Base-by-base conservation (phyloP, 2,329 filamentous ascomycete species). In the Leptodontidium sp. region DNA sequence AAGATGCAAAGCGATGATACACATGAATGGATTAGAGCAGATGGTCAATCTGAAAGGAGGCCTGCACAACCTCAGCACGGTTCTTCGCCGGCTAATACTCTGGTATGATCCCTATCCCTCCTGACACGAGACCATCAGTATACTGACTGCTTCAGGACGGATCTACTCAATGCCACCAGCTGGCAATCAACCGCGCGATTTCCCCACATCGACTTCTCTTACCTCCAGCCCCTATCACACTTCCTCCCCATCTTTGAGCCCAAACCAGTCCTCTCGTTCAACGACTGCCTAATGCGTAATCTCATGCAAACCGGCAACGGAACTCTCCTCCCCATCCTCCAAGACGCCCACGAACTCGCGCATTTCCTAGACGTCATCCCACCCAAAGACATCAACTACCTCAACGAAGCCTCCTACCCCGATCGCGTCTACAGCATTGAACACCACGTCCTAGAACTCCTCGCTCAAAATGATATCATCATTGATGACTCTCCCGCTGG, bases 351-450 rank as follows among this genome's bases (percentile, higher is more conserved):
- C 61, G 61, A 50, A 12, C 47, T 63, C 15, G 14, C 61, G 4
- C 32, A 52, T 12, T 50, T 63, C 43, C 32, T 63, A 9, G 43
- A 50, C n/a, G 11, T 24, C 4, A 52, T n/a, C n/a, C 61, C 15
- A 21, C 47, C 26, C 38, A 15, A 63, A 38, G 47, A 50, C 35
- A 52, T 52, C 26, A 17, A 7, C 17, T 38, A 38, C 29, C 11
- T 63, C 4, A 35, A 50, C 17, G 61, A 50, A 40, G 47, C 47
- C 14, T 63, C 61, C 2, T 63, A 63, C 15, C 38, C 47, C 6
- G 61, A 63, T 6, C 45, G 61, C 11, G 61, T 63, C 26, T 63
- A 63, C 47, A 53, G 38, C 26, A 53, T 63, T 45, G 61, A 63
- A 12, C 61, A 52, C 47, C 61, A 52, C 12, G n/a, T 63, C 12